Percentiles rank a stretch among this genome's conserved stretches.
Conservation (phyloP, 352 stramenopile genomes). For the Phytopythium chamaehyphon region DNA sequence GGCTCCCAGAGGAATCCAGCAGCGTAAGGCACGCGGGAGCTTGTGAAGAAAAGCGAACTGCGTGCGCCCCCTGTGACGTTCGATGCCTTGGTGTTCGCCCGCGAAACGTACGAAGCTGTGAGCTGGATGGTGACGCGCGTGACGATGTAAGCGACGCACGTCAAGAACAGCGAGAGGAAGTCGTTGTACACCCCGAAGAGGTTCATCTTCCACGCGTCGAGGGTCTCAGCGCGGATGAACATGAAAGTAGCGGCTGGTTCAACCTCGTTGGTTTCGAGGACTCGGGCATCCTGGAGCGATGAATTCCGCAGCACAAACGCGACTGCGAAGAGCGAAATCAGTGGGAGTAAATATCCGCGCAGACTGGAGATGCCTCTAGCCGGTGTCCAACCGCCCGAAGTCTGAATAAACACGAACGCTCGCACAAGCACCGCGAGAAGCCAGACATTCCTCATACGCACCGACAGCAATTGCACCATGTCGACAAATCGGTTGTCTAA, state of each 20-base stretch:
- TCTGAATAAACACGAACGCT: conserved; percentile 41
- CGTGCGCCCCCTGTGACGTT: background rate
- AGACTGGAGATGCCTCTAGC: conserved; percentile 36
- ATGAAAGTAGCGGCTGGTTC: conserved; percentile 51
- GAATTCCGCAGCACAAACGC: conserved; percentile 34
- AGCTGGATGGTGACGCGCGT: conserved; percentile 21
- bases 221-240: conserved; percentile 43
- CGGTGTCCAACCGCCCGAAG: conserved; percentile 45
- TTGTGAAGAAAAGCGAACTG: conserved; percentile 39
- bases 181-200: conserved; percentile 50
- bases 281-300: conserved; percentile 31
- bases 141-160: conserved; percentile 31
- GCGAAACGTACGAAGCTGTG: conserved; percentile 12
- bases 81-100: conserved; percentile 12
- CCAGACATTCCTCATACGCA: conserved; percentile 53
- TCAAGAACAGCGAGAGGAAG: conserved; percentile 36
- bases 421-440: conserved; percentile 38
- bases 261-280: conserved; percentile 52
- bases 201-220: conserved; percentile 60
- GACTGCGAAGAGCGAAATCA: conserved; percentile 26
- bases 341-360: conserved; percentile 33
- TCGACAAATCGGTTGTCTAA: conserved; percentile 28
- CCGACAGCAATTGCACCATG: conserved; percentile 30
- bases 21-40: conserved; percentile 37
- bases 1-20: conserved; percentile 47